Conservation (phyloP, 1,284 basidiomycete genomes). For the Cutaneotrichosporon sp. region DNA sequence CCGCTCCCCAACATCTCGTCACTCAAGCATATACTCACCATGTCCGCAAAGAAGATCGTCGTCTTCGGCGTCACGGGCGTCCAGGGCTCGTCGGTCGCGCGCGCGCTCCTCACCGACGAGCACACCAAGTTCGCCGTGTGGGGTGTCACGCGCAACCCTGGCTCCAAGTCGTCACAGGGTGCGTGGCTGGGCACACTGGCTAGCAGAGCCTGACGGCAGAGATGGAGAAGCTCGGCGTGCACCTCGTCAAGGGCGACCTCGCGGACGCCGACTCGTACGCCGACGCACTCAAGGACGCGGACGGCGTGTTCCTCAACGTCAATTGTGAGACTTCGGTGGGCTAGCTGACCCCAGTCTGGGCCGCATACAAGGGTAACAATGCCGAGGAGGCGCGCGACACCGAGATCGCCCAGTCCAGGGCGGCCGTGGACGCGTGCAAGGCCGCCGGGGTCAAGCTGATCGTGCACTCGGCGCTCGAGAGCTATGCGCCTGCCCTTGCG, state of each 20-base stretch:
- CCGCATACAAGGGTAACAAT: conserved; percentile 20
- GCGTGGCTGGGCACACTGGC: conserved; percentile 2
- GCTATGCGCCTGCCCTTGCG: conserved; percentile 13
- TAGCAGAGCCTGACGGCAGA: conserved; percentile 12
- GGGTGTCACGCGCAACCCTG: conserved; percentile 29
- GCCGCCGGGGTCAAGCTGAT: conserved; percentile 19
- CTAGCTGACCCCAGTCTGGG: too few relatives aligned
- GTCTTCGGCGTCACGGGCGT: conserved; percentile 27
- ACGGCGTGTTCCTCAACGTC: conserved; percentile 33
- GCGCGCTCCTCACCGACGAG: conserved; percentile 20
- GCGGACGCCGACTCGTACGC: conserved; percentile 25
- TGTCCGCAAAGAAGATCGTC: conserved; percentile 18
- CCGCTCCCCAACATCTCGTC: too few relatives aligned
- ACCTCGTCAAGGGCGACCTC: conserved; percentile 29
- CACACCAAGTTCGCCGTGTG: conserved; percentile 16
- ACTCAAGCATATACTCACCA: too few relatives aligned
- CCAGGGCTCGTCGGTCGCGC: conserved; percentile 25
- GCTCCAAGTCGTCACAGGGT: conserved; percentile 22
- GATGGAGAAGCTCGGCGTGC: conserved; percentile 23
- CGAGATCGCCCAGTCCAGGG: conserved; percentile 22
- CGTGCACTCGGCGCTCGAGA: conserved; percentile 32
- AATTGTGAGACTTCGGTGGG: too few relatives aligned
- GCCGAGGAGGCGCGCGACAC: conserved; percentile 18
- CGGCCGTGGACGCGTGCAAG: conserved; percentile 17
- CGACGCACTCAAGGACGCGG: conserved; percentile 25